Percentiles rank a stretch among this genome's conserved stretches.
phyloP scores from a whole-genome alignment of 2,329 filamentous ascomycete genomes.

The Colletotrichum cereale region DNA sequence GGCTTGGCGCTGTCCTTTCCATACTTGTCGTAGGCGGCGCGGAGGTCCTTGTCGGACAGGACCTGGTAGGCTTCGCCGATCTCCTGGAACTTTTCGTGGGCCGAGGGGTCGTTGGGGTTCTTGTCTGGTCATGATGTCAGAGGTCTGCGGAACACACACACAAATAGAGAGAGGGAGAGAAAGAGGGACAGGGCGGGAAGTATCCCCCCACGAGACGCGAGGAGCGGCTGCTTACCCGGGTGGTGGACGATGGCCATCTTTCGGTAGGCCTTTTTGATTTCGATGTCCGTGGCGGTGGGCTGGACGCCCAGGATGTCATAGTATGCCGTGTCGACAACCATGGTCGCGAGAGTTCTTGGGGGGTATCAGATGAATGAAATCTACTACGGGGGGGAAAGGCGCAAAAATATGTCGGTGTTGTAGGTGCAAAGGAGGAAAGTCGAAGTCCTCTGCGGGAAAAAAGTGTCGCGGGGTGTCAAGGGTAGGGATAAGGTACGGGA shows the following conservation, averaged over 20 bases:
- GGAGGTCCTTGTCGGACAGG: constrained; percentile 86
- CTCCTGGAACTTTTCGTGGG: constrained; percentile 93
- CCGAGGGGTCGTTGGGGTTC: constrained; percentile 95
- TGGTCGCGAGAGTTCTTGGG: constrained; percentile 54
- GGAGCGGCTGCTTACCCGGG: constrained; percentile 69
- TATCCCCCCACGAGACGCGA: neutral
- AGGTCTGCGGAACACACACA: neutral
- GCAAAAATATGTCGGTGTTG: neutral
- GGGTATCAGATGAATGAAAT: constrained; percentile 19
- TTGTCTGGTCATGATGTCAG: constrained; percentile 74
- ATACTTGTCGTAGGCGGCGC: constrained; percentile 95
- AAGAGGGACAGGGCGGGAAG: too few relatives aligned
- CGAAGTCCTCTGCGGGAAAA: constrained; percentile 2
- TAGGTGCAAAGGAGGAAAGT: neutral
- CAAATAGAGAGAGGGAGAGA: too few relatives aligned
- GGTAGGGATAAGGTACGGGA: constrained; percentile 12
- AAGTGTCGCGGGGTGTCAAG: constrained; percentile 8
- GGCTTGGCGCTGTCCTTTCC: constrained; percentile 96
- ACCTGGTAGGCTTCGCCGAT: constrained; percentile 84
- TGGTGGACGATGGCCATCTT: constrained; percentile 95
- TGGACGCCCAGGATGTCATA: constrained; percentile 89
- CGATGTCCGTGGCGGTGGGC: constrained; percentile 86
- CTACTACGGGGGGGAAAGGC: neutral
- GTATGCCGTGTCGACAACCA: constrained; percentile 91
- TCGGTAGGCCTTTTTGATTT: constrained; percentile 97